A percentile compares a stretch with the other conserved stretches of the same genome.
Conservation (phyloP, 768 basidiomycete species). For the Auricularia sp. region DNA sequence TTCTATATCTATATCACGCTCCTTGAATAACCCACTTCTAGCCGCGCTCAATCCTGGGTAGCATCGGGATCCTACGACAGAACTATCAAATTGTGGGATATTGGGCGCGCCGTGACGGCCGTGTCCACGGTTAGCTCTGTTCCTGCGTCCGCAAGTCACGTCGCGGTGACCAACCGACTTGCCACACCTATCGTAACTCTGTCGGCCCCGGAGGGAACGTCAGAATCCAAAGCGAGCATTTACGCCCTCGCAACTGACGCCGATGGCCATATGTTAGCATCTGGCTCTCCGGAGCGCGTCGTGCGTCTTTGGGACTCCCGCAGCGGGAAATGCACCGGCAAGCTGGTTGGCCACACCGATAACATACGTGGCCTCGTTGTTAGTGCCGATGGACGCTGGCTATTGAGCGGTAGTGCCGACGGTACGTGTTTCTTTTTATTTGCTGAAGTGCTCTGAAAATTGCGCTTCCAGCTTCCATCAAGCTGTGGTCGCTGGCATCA, state of each 20-base stretch:
- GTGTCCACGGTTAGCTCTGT: constrained; percentile 8
- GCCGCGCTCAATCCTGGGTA: constrained; percentile 76
- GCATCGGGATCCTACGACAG: constrained; percentile 93
- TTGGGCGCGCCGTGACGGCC: constrained; percentile 32
- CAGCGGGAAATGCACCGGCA: constrained; percentile 65
- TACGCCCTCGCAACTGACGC: constrained; percentile 77
- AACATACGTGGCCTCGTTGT: constrained; percentile 87
- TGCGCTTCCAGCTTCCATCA: constrained; percentile 50
- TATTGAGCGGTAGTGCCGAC: constrained; percentile 80
- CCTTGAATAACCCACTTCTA: constrained; percentile 17
- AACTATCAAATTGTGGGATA: constrained; percentile 91
- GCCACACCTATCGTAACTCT: constrained; percentile 52
- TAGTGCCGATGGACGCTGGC: constrained; percentile 83
- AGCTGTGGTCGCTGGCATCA: constrained; percentile 85
- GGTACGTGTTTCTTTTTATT: constrained; percentile 21
- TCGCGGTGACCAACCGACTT: too few relatives aligned
- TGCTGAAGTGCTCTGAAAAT: constrained; percentile 12
- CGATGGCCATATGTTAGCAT: constrained; percentile 70
- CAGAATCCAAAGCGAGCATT: constrained; percentile 46
- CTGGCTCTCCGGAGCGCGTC: constrained; percentile 86
- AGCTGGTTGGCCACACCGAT: constrained; percentile 94
- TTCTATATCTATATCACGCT: neutral
- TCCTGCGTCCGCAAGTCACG: neutral
- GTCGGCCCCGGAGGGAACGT: constrained; percentile 52
- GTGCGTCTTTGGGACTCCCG: constrained; percentile 91